Percentiles rank a stretch among this genome's conserved stretches.
Conservation (phyloP, 352 stramenopile species). For the Phytophthora europaea region DNA sequence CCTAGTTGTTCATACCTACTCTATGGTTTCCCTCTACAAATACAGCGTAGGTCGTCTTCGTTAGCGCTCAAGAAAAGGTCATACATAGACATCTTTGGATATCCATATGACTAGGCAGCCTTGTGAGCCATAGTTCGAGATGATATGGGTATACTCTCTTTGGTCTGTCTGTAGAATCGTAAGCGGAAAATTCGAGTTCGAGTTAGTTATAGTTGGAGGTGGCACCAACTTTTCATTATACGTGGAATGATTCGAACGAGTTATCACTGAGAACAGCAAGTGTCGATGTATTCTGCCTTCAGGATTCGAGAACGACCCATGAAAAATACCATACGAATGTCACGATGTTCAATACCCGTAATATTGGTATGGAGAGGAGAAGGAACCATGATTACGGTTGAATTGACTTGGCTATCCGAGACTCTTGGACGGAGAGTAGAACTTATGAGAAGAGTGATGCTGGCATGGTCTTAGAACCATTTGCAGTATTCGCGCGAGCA, state of each 20-base stretch:
- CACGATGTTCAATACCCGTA: neutral
- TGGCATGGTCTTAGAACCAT: no score
- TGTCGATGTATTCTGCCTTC: neutral
- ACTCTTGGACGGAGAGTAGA: neutral
- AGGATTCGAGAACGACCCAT: neutral
- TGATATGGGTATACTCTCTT: neutral
- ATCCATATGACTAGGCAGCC: neutral
- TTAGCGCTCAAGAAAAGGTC: neutral
- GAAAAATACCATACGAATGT: neutral
- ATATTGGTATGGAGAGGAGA: neutral
- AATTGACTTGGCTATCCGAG: neutral
- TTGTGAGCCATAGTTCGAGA: neutral
- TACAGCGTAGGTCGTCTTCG: neutral
- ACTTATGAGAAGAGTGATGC: no score
- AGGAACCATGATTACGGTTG: neutral
- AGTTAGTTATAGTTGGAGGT: neutral
- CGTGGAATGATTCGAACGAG: neutral
- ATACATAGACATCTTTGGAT: neutral
- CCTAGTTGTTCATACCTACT: no score
- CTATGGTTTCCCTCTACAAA: neutral
- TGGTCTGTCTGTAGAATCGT: neutral
- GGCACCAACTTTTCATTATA: neutral
- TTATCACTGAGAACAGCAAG: neutral
- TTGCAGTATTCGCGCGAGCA: no score
- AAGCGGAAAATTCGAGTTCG: neutral